Conservation (phyloP, 169 alveolate species). For the Plasmodium fragile region DNA sequence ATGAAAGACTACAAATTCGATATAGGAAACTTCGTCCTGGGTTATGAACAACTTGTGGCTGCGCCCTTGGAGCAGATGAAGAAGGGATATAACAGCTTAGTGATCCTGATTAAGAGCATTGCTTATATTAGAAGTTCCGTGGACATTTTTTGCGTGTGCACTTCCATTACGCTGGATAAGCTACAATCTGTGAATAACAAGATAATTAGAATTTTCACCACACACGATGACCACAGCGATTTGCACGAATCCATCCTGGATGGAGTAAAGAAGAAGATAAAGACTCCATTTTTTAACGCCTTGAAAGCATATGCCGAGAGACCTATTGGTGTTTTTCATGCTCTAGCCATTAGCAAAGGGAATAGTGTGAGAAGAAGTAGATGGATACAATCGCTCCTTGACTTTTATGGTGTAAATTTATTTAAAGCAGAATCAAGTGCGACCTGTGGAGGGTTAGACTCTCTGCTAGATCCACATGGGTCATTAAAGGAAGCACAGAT, state of each 20-base stretch:
- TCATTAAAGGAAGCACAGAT: slow-evolving; percentile 81
- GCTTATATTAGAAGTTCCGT: slow-evolving; percentile 77
- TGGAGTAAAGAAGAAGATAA: slow-evolving; percentile 77
- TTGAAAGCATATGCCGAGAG: slow-evolving; percentile 80
- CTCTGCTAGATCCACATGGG: slow-evolving; percentile 84
- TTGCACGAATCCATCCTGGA: slow-evolving; percentile 81
- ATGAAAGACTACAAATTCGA: slow-evolving; percentile 21
- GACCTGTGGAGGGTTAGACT: slow-evolving; percentile 85
- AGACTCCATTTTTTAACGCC: slow-evolving; percentile 82
- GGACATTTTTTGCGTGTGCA: slow-evolving; percentile 83
- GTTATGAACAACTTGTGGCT: slow-evolving; percentile 77
- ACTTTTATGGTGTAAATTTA: slow-evolving; percentile 81
- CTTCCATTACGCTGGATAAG: slow-evolving; percentile 76
- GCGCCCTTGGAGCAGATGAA: slow-evolving; percentile 78
- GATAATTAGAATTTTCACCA: slow-evolving; percentile 77
- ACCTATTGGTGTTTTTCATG: slow-evolving; percentile 85
- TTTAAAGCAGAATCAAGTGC: slow-evolving; percentile 84
- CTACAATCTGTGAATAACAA: slow-evolving; percentile 72
- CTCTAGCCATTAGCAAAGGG: slow-evolving; percentile 83
- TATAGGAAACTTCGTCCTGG: slow-evolving; percentile 78
- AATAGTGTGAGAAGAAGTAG: slow-evolving; percentile 78
- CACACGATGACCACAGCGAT: slow-evolving; percentile 82
- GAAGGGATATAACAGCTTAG: slow-evolving; percentile 69
- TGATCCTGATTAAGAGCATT: slow-evolving; percentile 66
- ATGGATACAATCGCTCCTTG: slow-evolving; percentile 80